Evolutionary conservation across 352 stramenopile species (phyloP).

Genomic region (Nothophytophthora sp.): DNA sequence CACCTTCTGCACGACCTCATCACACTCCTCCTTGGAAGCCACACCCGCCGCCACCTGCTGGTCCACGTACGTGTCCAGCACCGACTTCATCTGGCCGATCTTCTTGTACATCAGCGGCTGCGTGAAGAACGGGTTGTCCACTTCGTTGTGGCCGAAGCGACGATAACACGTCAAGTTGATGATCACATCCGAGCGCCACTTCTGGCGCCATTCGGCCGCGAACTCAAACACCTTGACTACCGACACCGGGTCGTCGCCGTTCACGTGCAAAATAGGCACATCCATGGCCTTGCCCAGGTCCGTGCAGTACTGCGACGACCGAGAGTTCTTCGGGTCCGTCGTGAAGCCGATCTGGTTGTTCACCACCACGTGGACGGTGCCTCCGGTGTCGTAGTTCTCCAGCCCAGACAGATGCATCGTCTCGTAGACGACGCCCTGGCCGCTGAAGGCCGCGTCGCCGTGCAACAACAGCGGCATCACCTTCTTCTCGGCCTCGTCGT

Average conservation of each 20-base stretch:
- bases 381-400: conserved; percentile 94
- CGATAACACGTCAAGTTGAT: conserved; percentile 99
- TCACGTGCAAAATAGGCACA: conserved; percentile 91
- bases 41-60: conserved; percentile 45
- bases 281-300: conserved; percentile 98
- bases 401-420: conserved; percentile 96
- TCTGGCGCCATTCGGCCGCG: conserved; percentile 75
- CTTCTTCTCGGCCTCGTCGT: conserved; percentile 83
- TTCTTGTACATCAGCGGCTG: conserved; percentile 98
- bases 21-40: conserved; percentile 82
- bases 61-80: conserved; percentile 90
- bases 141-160: conserved; percentile 98
- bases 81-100: conserved; percentile 92
- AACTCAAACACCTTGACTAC: conserved; percentile 91
- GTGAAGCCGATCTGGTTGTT: conserved; percentile 99
- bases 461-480: conserved; percentile 96
- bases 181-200: conserved; percentile 93
- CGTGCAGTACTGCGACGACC: conserved; percentile 95
- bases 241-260: conserved; percentile 95
- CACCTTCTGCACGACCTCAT: conserved; percentile 88
- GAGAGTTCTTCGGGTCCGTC: conserved; percentile 95
- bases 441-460: conserved; percentile 97
- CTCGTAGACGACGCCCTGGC: conserved; percentile 97
- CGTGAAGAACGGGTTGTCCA: conserved; percentile 99
- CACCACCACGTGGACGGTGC: conserved; percentile 98